phyloP scores from a whole-genome alignment of 139 green algal genomes.

The Chlorella sorokiniana region DNA sequence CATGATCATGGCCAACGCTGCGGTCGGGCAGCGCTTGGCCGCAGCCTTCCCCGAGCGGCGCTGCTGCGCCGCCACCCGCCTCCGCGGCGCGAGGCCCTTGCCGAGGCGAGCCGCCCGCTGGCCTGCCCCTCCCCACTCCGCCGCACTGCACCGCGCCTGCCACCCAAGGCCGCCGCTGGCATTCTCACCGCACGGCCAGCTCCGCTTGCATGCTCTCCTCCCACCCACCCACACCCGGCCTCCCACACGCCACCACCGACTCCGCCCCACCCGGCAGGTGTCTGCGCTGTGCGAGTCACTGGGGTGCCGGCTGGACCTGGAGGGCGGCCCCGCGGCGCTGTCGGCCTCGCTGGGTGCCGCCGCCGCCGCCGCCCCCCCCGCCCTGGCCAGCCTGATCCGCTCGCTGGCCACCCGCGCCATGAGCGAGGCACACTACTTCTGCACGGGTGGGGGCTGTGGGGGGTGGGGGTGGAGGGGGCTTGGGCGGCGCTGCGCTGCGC shows the following conservation, averaged over 20 bases:
- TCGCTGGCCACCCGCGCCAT: conserved; percentile 95
- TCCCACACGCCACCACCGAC: conserved; percentile 22
- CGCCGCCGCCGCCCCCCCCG: conserved; percentile 66
- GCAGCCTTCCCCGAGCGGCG: conserved; percentile 67
- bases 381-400: conserved; percentile 94
- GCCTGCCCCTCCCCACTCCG: too few species aligned
- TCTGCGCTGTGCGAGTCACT: conserved; percentile 17
- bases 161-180: background rate
- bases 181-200: conserved; percentile 18
- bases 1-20: conserved; percentile 93
- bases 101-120: background rate
- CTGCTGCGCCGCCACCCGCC: conserved; percentile 81
- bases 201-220: conserved; percentile 60
- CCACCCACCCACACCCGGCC: conserved; percentile 50
- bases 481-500: too few species aligned
- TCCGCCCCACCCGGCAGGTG: conserved; percentile 12
- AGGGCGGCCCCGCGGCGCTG: conserved; percentile 50
- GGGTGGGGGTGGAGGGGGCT: background rate
- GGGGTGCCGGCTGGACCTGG: conserved; percentile 24
- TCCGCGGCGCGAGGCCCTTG: conserved; percentile 42
- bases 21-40: conserved; percentile 82
- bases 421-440: conserved; percentile 86
- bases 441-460: conserved; percentile 32
- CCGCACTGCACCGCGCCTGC: too few species aligned
- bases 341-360: conserved; percentile 74